phyloP scores from a whole-genome alignment of 306 rosid species.

The Fagus sylvatica region DNA sequence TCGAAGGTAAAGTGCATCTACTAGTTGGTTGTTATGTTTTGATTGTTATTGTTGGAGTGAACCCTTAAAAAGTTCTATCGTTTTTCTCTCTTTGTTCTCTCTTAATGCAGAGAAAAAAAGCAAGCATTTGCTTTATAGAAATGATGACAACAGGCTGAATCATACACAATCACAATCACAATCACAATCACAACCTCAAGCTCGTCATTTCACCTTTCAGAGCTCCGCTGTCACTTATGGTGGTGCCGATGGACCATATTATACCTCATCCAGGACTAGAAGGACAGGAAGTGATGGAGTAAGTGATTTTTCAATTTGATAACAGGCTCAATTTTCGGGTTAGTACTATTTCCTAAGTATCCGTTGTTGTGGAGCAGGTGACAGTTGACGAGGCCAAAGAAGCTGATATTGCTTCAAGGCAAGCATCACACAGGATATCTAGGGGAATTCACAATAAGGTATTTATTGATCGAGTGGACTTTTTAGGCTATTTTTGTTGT shows the following conservation, averaged over 20 bases:
- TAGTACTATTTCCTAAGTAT: conserved; percentile 21
- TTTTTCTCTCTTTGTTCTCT: neutral
- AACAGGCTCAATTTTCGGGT: neutral
- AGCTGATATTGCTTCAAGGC: conserved; percentile 65
- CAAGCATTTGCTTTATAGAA: conserved; percentile 39
- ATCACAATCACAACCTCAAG: conserved; percentile 50
- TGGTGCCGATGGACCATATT: conserved; percentile 62
- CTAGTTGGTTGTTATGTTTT: neutral
- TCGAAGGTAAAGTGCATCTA: conserved; percentile 46
- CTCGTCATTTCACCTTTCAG: conserved; percentile 69
- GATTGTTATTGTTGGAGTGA: conserved; percentile 1
- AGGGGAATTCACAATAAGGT: conserved; percentile 79
- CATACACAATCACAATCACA: too few species aligned
- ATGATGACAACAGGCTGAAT: conserved; percentile 26
- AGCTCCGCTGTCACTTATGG: conserved; percentile 81
- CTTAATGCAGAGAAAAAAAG: conserved; percentile 53
- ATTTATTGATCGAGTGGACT: neutral
- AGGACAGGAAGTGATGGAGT: conserved; percentile 91
- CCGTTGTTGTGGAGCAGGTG: conserved; percentile 44
- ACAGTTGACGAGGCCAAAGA: conserved; percentile 83
- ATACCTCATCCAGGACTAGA: conserved; percentile 63
- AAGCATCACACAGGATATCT: conserved; percentile 65
- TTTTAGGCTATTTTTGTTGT: conserved; percentile 1
- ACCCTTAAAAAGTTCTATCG: neutral
- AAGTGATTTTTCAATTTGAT: conserved; percentile 29